Evolutionary conservation across 805 yeast genomes (phyloP).

Genomic region (Myxozyma melibiosi): DNA sequence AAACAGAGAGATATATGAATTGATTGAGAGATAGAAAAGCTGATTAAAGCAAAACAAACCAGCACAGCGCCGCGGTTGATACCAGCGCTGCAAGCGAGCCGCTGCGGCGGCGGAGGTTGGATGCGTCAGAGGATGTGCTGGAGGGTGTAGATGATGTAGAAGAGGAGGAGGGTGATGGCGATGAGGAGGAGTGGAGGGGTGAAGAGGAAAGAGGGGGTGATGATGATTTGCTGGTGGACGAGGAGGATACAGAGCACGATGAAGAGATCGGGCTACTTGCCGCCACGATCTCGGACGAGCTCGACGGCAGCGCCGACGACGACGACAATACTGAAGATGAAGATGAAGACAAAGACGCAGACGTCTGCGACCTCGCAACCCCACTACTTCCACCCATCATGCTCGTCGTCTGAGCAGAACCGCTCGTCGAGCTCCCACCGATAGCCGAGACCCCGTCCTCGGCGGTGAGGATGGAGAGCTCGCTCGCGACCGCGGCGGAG

Average conservation of each 20-base stretch:
- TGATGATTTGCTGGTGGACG: not conserved
- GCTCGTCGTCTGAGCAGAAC: not conserved
- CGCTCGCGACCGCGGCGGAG: constrained; percentile 10
- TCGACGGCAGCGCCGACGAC: not conserved
- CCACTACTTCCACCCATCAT: not conserved
- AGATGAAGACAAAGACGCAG: constrained; percentile 35
- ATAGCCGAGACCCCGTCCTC: constrained; percentile 14
- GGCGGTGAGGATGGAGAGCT: constrained; percentile 6
- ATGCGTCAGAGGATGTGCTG: not conserved
- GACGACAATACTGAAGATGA: constrained; percentile 15
- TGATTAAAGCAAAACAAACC: too few relatives aligned
- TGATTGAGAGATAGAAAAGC: too few relatives aligned
- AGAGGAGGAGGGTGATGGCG: not conserved
- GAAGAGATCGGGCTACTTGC: constrained; percentile 18
- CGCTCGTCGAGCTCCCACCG: too few relatives aligned
- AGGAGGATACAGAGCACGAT: constrained; percentile 8
- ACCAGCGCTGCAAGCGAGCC: not conserved
- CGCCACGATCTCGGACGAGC: constrained; percentile 10
- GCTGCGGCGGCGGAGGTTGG: not conserved
- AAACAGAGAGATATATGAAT: too few relatives aligned
- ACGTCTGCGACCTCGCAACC: not conserved
- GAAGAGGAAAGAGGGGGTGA: not conserved
- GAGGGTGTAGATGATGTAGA: not conserved
- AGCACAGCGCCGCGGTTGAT: too few relatives aligned
- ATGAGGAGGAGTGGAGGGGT: not conserved